phyloP scores from a whole-genome alignment of 306 rosid genomes.

The Vigna reflexopilosa region DNA sequence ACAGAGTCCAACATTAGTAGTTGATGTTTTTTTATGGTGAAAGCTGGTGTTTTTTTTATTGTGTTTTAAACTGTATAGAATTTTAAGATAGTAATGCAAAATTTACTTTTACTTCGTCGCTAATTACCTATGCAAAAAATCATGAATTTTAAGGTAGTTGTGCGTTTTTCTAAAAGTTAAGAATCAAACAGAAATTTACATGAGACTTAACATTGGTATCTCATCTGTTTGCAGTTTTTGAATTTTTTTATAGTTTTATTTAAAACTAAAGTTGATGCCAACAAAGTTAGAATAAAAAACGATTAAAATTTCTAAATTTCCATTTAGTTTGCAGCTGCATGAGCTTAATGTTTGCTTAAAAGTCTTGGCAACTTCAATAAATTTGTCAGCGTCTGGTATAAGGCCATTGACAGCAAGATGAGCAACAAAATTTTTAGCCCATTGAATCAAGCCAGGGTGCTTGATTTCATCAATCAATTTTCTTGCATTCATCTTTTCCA shows the following conservation, averaged over 20 bases:
- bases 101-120: no score
- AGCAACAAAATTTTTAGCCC: conserved; percentile 53
- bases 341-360: neutral
- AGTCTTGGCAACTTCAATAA: conserved; percentile 46
- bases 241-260: no score
- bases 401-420: conserved; percentile 55
- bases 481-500: conserved; percentile 43
- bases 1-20: neutral
- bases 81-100: neutral
- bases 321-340: conserved; percentile 14
- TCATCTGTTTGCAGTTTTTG: no score
- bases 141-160: no score
- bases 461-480: conserved; percentile 49
- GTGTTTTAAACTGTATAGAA: neutral
- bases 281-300: no score
- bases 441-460: conserved; percentile 52
- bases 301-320: no score
- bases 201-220: conserved; percentile 62
- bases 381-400: conserved; percentile 58
- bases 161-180: conserved; percentile 2
- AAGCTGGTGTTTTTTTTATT: neutral
- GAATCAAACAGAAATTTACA: conserved; percentile 60
- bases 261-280: neutral
- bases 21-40: neutral
- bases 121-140: no score